Base-by-base conservation (phyloP, 768 basidiomycete species). In the Macrocybe gigantea region DNA sequence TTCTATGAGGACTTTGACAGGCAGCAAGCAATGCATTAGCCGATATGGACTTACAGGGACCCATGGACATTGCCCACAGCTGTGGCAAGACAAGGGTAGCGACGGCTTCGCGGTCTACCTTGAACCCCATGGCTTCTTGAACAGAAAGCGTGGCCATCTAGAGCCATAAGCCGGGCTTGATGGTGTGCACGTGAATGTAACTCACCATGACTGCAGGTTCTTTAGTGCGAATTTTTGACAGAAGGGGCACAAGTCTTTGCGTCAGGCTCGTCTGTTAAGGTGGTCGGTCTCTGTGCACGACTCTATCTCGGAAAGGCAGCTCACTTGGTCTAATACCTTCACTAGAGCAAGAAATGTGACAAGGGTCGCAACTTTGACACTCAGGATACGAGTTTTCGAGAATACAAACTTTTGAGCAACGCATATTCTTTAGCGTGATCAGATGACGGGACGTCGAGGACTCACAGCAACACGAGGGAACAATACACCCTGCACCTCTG, bases 1-100 rank as follows among this genome's bases (percentile, higher is more conserved):
- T 50, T 41, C 53, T 49, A 52, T 37, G 46, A 42, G 3, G 32
- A 32, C 15, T 30, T 32, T 35, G 14, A 30, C 37, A 10, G 22
- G 22, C 22, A 4, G 4, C 4, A 22, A 22, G 22, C 22, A 22
- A 22, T 22, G 22, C 22, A 22, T 22, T 22, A 22, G 22, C 22
- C 22, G 22, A 4, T 15, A 38, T 10, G 38, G 6, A 76, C 87
- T 58, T 60, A 92, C 91, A 62, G 47, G 94, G 94, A 22, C 93
- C 94, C 71, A 98, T 95, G 3, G 89, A 93, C 93, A 99, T 97
- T 3, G 86, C 74, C 96, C 96, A 99, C 29, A 94, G 67, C 71
- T 95, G 92, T 7, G 92, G 92, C 9, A 95, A 70, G 31, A 95
- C 88, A 38, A 92, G 72, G 0, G 86, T 89, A 2, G 91, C 91